These are phyloP conservation scores for Globisporangium recalcitrans DNA, from an alignment of 352 stramenopile species.

Conservation along the genomic window DNA sequence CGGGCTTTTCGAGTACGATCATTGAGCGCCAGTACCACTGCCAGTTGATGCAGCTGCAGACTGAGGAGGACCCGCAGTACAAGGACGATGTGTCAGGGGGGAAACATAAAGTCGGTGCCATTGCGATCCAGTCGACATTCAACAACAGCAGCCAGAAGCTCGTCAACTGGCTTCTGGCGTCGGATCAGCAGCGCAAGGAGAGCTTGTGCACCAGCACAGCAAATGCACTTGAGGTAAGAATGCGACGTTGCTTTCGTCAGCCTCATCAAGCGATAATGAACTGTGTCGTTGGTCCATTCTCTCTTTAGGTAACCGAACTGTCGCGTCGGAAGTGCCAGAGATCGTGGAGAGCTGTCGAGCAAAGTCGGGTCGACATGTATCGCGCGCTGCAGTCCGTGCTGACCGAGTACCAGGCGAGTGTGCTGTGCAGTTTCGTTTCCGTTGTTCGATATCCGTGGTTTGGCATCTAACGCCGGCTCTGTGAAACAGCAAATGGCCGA, in stretches of 20 bases:
- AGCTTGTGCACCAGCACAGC: slow-evolving; percentile 53
- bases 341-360: slow-evolving; percentile 59
- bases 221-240: slow-evolving; percentile 48
- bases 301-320: slow-evolving; percentile 50
- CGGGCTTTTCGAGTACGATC: slow-evolving; percentile 60
- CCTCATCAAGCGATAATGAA: not conserved
- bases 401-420: slow-evolving; percentile 69
- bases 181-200: slow-evolving; percentile 65
- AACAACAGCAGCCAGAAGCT: slow-evolving; percentile 73
- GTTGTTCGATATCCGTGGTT: not conserved
- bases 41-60: slow-evolving; percentile 38
- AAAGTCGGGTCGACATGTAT: slow-evolving; percentile 62
- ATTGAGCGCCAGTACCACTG: slow-evolving; percentile 67
- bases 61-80: slow-evolving; percentile 15
- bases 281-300: not conserved
- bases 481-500: slow-evolving; percentile 67
- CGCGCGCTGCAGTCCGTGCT: slow-evolving; percentile 61
- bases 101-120: slow-evolving; percentile 13
- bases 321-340: slow-evolving; percentile 54
- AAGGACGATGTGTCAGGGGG: slow-evolving; percentile 2
- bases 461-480: not conserved
- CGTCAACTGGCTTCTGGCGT: slow-evolving; percentile 71
- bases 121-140: slow-evolving; percentile 27
- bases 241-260: not conserved
- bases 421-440: not conserved